Percentiles rank a stretch among this genome's conserved stretches.
Evolutionary conservation across 176 grass and related monocot species (phyloP).

Genomic region (Rhynchospora pubera): DNA sequence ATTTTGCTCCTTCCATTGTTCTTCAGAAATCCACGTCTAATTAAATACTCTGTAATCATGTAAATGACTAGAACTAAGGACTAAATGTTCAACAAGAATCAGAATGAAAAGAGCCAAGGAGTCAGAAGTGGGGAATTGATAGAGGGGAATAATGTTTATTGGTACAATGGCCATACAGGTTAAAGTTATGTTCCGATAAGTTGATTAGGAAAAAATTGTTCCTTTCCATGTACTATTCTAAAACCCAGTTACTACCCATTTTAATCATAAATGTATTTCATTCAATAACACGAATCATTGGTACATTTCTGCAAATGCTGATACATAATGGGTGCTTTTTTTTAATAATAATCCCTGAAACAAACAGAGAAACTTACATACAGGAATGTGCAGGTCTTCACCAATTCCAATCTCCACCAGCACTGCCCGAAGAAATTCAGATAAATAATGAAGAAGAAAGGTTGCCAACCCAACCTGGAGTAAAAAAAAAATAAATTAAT

Average conservation of each 20-base stretch:
- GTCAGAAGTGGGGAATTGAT: neutral
- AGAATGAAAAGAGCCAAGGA: neutral
- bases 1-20: neutral
- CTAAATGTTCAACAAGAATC: neutral
- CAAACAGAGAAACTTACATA: slow-evolving; percentile 73
- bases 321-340: neutral
- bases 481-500: slow-evolving; percentile 24
- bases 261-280: neutral
- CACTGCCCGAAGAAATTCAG: slow-evolving; percentile 43
- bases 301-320: neutral
- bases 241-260: neutral
- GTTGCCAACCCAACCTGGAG: slow-evolving; percentile 58
- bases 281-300: neutral
- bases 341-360: neutral
- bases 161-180: neutral
- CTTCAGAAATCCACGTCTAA: neutral
- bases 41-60: neutral
- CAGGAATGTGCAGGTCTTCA: slow-evolving; percentile 99
- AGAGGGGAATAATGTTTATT: neutral
- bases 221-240: neutral
- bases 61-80: neutral
- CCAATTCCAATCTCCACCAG: slow-evolving; percentile 87
- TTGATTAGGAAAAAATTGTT: neutral
- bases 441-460: slow-evolving; percentile 69
- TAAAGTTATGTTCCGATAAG: neutral